These are phyloP conservation scores for Gossypium thurberi DNA, from an alignment of 345 rosid genomes.

Conservation along the genomic window DNA sequence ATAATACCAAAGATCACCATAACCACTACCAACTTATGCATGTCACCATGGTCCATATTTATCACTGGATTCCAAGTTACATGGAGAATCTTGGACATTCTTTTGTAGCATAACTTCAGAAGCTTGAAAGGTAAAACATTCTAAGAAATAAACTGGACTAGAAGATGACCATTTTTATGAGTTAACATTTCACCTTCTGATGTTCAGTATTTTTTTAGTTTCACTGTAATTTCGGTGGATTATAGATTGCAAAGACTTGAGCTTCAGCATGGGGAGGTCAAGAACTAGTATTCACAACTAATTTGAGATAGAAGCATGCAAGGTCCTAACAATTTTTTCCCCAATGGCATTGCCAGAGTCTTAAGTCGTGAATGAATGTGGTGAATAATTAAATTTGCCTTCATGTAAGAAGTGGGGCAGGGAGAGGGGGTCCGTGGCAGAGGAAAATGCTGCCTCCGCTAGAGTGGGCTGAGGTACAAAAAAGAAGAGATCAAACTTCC, in stretches of 20 bases:
- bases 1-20: not conserved
- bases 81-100: not conserved
- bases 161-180: not conserved
- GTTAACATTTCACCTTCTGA: not conserved
- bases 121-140: not conserved
- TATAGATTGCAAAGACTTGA: not conserved
- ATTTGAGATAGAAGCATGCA: not conserved
- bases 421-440: not conserved
- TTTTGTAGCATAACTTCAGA: not conserved
- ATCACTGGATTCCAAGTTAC: not conserved
- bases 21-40: not conserved
- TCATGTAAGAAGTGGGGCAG: not conserved
- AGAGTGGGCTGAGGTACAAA: not conserved
- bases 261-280: not conserved
- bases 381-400: not conserved
- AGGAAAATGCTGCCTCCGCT: not conserved
- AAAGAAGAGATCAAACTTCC: not conserved
- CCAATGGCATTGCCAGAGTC: not conserved
- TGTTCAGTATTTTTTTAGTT: not conserved
- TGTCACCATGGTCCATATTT: not conserved
- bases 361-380: not conserved
- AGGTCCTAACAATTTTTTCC: not conserved
- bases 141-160: not conserved
- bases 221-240: not conserved
- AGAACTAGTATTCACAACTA: slow-evolving; percentile 1